Evolutionary conservation across 164 flowering plant genomes (phyloP).

Genomic region (Vitis rupestris): DNA sequence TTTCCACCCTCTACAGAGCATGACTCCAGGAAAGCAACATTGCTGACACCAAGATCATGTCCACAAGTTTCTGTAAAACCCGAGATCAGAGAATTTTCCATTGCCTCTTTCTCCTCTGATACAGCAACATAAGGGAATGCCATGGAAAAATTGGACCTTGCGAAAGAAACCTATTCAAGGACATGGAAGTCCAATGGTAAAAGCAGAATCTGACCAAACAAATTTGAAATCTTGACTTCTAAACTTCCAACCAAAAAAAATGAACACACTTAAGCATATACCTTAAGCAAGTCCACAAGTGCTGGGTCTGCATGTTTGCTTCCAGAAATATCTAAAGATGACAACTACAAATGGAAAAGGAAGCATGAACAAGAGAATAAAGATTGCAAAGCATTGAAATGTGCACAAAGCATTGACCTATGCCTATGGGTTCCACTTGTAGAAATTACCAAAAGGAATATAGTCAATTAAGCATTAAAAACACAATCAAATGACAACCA

Average conservation of each 20-base stretch:
- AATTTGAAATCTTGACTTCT: background rate
- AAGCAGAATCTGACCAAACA: background rate
- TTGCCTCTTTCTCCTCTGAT: conserved; percentile 44
- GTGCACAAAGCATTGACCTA: background rate
- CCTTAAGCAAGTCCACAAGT: conserved; percentile 73
- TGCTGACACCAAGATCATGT: conserved; percentile 31
- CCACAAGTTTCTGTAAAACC: conserved; percentile 65
- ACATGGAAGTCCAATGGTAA: conserved; percentile 1
- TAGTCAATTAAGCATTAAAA: no score
- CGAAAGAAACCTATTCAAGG: conserved; percentile 54
- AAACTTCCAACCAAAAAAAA: background rate
- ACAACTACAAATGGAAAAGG: conserved; percentile 44
- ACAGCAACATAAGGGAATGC: conserved; percentile 79
- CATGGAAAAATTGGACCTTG: conserved; percentile 70
- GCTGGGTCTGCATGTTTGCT: conserved; percentile 40
- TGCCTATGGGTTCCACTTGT: background rate
- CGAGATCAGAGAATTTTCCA: conserved; percentile 64
- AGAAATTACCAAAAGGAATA: background rate
- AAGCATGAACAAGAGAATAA: background rate
- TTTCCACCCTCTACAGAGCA: conserved; percentile 56
- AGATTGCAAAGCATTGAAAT: background rate
- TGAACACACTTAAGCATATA: conserved; percentile 16
- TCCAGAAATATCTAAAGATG: conserved; percentile 51
- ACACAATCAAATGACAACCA: no score
- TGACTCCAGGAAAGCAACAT: conserved; percentile 55